Evolutionary conservation across 225 moss, liverwort and hornwort genomes (phyloP).

Genomic region (Bryum argenteum): DNA sequence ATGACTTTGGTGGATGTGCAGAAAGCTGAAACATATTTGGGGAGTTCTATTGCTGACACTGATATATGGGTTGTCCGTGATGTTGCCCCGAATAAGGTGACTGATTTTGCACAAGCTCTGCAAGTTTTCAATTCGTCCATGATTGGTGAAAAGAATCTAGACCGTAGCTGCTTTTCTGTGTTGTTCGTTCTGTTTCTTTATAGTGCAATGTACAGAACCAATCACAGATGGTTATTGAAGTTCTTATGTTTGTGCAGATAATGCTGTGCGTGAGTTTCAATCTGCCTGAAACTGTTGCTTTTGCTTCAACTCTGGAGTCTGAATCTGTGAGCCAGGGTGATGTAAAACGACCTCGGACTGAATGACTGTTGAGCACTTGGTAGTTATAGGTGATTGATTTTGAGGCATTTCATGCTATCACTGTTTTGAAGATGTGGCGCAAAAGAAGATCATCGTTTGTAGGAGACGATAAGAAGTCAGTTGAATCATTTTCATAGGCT

Average conservation of each 20-base stretch:
- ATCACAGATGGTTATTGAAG: not conserved
- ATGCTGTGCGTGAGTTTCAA: constrained; percentile 92
- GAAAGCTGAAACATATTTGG: constrained; percentile 69
- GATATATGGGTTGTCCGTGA: constrained; percentile 76
- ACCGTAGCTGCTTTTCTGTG: not conserved
- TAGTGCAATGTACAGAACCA: not conserved
- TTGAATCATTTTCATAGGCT: too few relatives aligned
- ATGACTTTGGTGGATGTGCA: constrained; percentile 33
- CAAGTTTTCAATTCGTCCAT: not conserved
- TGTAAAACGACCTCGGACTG: constrained; percentile 49
- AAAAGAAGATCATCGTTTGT: too few relatives aligned
- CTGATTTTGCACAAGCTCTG: not conserved
- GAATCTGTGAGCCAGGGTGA: constrained; percentile 27
- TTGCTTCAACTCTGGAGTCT: constrained; percentile 30
- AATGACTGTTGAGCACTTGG: constrained; percentile 27
- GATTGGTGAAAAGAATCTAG: not conserved
- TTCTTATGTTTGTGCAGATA: constrained; percentile 52
- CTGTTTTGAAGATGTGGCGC: too few relatives aligned
- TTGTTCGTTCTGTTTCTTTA: constrained; percentile 5
- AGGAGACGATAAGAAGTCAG: too few relatives aligned
- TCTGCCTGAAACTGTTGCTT: constrained; percentile 71
- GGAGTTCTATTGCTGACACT: constrained; percentile 54
- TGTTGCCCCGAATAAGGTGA: constrained; percentile 97
- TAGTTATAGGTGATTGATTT: constrained; percentile 16
- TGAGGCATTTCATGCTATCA: not conserved